These are phyloP conservation scores for Hanseniaspora singularis DNA, from an alignment of 805 yeast genomes.

Conservation along the genomic window DNA sequence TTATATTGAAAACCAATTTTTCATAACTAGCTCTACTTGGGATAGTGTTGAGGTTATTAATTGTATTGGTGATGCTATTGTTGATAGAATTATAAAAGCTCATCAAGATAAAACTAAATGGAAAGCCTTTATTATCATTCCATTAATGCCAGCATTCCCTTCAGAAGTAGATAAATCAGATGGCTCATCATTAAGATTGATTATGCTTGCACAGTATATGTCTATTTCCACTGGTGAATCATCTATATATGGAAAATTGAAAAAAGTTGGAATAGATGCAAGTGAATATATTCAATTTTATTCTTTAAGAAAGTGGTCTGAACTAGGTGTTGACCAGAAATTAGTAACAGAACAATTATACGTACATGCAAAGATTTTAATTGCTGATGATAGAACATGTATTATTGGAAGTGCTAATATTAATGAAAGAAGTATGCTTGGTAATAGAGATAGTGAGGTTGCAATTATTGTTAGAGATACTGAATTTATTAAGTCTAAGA, in stretches of 20 bases:
- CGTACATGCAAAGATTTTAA: conserved; percentile 82
- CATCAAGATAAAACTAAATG: conserved; percentile 63
- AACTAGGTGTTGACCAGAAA: conserved; percentile 61
- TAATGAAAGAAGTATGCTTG: conserved; percentile 92
- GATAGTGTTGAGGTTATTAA: conserved; percentile 78
- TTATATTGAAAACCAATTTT: conserved; percentile 92
- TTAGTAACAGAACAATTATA: conserved; percentile 84
- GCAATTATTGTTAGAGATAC: conserved; percentile 82
- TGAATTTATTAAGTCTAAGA: conserved; percentile 47
- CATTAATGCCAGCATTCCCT: conserved; percentile 95
- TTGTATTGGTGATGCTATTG: conserved; percentile 85
- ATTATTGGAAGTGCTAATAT: conserved; percentile 96
- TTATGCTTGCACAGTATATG: conserved; percentile 92
- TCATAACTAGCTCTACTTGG: conserved; percentile 75
- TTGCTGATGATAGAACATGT: conserved; percentile 87
- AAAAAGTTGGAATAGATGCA: conserved; percentile 72
- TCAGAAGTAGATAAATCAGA: conserved; percentile 86
- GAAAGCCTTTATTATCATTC: conserved; percentile 86
- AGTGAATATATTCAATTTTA: conserved; percentile 84
- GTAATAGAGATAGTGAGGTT: conserved; percentile 85
- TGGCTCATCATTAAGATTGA: conserved; percentile 88
- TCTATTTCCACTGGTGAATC: conserved; percentile 83
- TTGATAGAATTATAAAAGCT: conserved; percentile 89
- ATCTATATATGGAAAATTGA: conserved; percentile 73
- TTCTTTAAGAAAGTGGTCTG: conserved; percentile 91